Base-by-base conservation (phyloP, 306 rosid genomes). In the Ceratonia siliqua region DNA sequence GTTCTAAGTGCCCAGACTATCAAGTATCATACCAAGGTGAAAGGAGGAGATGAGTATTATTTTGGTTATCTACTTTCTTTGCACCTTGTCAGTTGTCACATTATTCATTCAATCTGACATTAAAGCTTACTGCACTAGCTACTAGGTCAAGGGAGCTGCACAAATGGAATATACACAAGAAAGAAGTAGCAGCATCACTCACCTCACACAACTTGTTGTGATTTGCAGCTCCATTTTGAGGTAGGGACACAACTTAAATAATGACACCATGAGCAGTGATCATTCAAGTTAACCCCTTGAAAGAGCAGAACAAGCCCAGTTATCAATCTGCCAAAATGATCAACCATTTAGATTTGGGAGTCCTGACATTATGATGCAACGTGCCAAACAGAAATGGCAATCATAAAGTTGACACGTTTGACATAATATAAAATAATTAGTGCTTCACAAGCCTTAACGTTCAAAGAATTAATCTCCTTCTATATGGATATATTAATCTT, bases 191-290 rank as follows among this genome's bases (percentile, higher is more conserved):
- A 43, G 64, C 36, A 81, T 61, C 35, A 68, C 20, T 74, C 76
- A 85, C 86, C 82, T 79, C 53, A 62, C 87, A 85, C 63, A 20
- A 41, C 41, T 18, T 39, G n/a, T 9, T 43, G 76, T 9, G 81
- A 56, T 48, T 81, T 66, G 82, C 90, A 85, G 30, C 57, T 85
- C 88, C 92, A 81, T 70, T 73, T 79, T 50, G 83, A 54, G 42
- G 77, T 85, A 35, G 88, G 91, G 50, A 85, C 72, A 61, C 91
- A 78, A 53, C 81, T 84, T 66, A 86, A 43, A 83, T 84, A 84
- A 28, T 82, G 94, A 45, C 91, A 86, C 91, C 94, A 84, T 27
- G 83, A 78, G 73, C 88, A 89, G 43, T 39, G 74, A 13, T 86
- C 77, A 18, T 86, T 86, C 67, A 81, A 42, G 46, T 88, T 59